These are phyloP conservation scores for Phytophthora multivora DNA, from an alignment of 352 stramenopile genomes.

Conservation along the genomic window DNA sequence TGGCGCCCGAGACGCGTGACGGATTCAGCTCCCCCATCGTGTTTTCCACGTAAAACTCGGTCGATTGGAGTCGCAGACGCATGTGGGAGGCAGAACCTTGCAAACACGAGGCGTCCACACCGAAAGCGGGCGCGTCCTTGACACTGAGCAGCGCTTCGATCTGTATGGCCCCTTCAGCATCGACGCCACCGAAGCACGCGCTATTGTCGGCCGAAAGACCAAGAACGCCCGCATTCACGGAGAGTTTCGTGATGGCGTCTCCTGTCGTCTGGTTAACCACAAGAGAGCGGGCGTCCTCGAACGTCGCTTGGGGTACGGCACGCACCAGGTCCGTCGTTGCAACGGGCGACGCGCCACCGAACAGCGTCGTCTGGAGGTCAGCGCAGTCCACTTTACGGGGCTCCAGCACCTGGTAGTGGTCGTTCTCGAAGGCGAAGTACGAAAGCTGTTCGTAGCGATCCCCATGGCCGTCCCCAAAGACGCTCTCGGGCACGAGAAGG, in stretches of 20 bases:
- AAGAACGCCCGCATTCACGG: conserved; percentile 29
- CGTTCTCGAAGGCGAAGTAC: conserved; percentile 40
- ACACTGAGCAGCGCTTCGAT: conserved; percentile 39
- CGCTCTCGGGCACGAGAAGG: conserved; percentile 33
- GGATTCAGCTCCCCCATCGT: conserved; percentile 46
- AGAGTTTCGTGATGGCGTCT: conserved; percentile 11
- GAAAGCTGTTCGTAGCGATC: conserved; percentile 46
- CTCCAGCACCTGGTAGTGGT: conserved; percentile 42
- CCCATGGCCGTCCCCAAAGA: conserved; percentile 50
- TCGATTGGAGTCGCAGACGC: conserved; percentile 38
- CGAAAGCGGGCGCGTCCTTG: conserved; percentile 25
- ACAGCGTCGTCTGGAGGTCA: conserved; percentile 28
- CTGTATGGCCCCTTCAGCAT: conserved; percentile 35
- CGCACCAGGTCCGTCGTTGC: conserved; percentile 31
- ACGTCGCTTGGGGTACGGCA: conserved; percentile 22
- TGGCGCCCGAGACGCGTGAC: conserved; percentile 23
- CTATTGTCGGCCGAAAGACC: conserved; percentile 20
- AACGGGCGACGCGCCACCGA: conserved; percentile 10
- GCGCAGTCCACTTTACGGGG: conserved; percentile 30
- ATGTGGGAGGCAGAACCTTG: conserved; percentile 25
- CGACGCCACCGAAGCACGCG: conserved; percentile 40
- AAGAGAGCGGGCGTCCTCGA: conserved; percentile 21
- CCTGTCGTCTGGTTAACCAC: conserved; percentile 35
- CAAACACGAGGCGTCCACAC: conserved; percentile 32
- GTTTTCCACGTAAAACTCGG: conserved; percentile 35